Evolutionary conservation across 306 rosid genomes (phyloP).

Genomic region (Canavalia gladiata): DNA sequence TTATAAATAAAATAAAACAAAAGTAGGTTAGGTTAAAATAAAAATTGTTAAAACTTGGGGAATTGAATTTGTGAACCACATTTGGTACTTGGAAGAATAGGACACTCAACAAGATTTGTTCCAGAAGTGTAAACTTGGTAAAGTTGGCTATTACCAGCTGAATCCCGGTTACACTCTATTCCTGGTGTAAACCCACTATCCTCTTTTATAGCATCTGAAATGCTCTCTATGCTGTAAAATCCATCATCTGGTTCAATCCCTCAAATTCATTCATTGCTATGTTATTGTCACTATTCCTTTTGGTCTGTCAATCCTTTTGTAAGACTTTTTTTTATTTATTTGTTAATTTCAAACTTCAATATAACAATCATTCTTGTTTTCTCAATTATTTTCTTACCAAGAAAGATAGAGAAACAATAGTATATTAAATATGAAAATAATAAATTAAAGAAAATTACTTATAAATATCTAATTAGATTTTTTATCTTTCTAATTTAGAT

Average conservation of each 20-base stretch:
- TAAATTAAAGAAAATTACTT: too few relatives aligned
- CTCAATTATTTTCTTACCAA: not conserved
- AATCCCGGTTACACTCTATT: constrained; percentile 70
- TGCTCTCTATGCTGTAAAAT: constrained; percentile 57
- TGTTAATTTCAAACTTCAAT: not conserved
- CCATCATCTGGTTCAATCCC: constrained; percentile 73
- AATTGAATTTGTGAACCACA: constrained; percentile 65
- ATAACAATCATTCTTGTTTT: not conserved
- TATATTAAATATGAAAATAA: not conserved
- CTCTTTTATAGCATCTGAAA: constrained; percentile 61
- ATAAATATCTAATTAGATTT: too few relatives aligned
- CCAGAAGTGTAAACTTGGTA: constrained; percentile 72
- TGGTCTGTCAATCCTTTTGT: not conserved
- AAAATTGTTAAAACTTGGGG: constrained; percentile 51
- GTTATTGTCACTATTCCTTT: not conserved
- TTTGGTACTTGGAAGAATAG: constrained; percentile 55
- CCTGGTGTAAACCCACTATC: constrained; percentile 61
- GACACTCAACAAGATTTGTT: constrained; percentile 65
- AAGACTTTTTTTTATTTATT: not conserved
- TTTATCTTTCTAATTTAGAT: too few relatives aligned
- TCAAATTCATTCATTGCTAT: constrained; percentile 42
- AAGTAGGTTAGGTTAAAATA: not conserved
- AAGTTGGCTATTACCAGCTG: constrained; percentile 57
- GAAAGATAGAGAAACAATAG: not conserved
- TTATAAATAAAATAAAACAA: not conserved